A percentile compares a stretch with the other conserved stretches of the same genome.
Evolutionary conservation across 352 stramenopile species (phyloP).

Genomic region (Saprolegnia diclina): DNA sequence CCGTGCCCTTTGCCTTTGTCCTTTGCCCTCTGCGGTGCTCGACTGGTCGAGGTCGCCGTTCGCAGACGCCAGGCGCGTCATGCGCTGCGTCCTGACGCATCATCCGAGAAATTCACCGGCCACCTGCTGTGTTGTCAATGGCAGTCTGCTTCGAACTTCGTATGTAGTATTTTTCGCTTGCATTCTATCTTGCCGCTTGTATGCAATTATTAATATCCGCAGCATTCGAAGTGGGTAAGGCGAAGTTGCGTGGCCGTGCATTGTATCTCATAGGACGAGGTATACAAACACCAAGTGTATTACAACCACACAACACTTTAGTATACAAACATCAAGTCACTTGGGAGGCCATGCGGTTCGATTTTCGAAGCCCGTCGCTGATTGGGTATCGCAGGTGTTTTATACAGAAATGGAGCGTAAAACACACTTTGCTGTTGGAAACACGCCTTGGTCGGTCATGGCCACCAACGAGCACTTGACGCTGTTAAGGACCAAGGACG

Average conservation of each 20-base stretch:
- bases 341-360: neutral
- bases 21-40: no score
- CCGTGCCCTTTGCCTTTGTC: no score
- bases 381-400: neutral
- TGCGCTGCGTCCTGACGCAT: neutral
- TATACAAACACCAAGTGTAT: slow-evolving; percentile 5
- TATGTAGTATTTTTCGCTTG: neutral
- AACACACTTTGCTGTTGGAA: neutral
- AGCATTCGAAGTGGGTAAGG: neutral
- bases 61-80: no score
- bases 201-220: neutral
- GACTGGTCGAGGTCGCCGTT: no score
- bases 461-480: no score
- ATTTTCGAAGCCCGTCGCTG: neutral
- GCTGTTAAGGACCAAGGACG: no score
- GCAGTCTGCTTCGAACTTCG: neutral
- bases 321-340: slow-evolving; percentile 15
- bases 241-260: neutral
- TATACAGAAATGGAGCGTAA: neutral
- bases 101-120: neutral
- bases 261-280: neutral
- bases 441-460: no score
- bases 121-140: neutral
- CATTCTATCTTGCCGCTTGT: neutral
- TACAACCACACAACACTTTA: slow-evolving; percentile 22